phyloP scores from a whole-genome alignment of 2,329 filamentous ascomycete species.

The Neocucurbitaria cava region DNA sequence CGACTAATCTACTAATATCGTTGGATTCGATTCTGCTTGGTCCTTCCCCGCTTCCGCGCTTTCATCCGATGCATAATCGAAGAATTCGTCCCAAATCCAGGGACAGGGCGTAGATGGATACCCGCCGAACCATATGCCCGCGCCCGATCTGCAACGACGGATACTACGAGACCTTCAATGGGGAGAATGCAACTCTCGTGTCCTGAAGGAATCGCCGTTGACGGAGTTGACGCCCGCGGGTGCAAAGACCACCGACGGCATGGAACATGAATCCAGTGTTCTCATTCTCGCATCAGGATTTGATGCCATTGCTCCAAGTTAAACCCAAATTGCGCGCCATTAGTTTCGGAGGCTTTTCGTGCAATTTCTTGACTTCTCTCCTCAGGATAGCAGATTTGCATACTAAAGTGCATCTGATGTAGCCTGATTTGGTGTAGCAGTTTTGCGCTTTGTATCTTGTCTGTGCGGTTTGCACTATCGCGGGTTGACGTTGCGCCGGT shows the following conservation, averaged over 20 bases:
- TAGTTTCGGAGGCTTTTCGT: no score
- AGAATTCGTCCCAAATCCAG: slow-evolving; percentile 48
- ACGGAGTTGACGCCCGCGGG: slow-evolving; percentile 37
- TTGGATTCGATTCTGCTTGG: no score
- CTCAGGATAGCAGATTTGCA: no score
- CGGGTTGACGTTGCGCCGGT: not conserved
- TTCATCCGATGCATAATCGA: slow-evolving; percentile 50
- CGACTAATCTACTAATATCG: no score
- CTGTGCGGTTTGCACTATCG: not conserved
- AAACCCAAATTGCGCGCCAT: no score
- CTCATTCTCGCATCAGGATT: slow-evolving; percentile 52
- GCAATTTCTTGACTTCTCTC: no score
- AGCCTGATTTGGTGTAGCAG: not conserved
- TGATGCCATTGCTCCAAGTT: slow-evolving; percentile 56
- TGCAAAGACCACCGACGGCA: slow-evolving; percentile 48
- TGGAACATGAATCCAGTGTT: slow-evolving; percentile 45
- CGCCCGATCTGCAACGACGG: slow-evolving; percentile 50
- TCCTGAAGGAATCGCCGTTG: slow-evolving; percentile 48
- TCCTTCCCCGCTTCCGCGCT: no score
- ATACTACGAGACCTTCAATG: slow-evolving; percentile 52
- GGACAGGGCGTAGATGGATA: slow-evolving; percentile 48
- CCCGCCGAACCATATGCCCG: slow-evolving; percentile 51
- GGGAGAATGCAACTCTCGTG: slow-evolving; percentile 48
- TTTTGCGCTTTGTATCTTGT: not conserved
- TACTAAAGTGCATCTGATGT: no score